phyloP scores from a whole-genome alignment of 2,329 filamentous ascomycete genomes.

The Penicillium sp. region DNA sequence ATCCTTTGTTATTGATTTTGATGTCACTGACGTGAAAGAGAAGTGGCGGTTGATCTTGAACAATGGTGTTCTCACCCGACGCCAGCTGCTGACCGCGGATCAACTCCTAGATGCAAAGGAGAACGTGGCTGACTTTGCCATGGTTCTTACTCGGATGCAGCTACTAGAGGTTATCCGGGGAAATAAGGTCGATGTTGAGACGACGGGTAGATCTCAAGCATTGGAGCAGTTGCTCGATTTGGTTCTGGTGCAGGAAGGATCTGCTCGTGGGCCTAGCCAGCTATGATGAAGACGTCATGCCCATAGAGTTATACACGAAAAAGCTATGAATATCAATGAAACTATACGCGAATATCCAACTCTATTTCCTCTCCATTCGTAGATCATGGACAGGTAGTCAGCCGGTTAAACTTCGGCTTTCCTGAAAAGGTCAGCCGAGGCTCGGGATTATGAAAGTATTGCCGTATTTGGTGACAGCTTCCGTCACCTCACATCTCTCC shows the following conservation, averaged over 20 bases:
- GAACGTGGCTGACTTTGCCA: not conserved
- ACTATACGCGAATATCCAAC: not conserved
- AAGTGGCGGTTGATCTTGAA: conserved; percentile 21
- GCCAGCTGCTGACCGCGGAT: not conserved
- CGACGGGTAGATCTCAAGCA: not conserved
- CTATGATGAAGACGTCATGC: not conserved
- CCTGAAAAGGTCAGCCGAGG: not conserved
- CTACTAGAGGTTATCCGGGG: not conserved
- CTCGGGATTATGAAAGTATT: too few relatives aligned
- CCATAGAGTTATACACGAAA: not conserved
- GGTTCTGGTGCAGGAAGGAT: not conserved
- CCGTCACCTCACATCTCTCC: too few relatives aligned
- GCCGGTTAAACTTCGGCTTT: not conserved
- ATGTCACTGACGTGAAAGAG: conserved; percentile 11
- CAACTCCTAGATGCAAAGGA: not conserved
- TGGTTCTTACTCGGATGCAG: not conserved
- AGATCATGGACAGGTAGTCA: not conserved
- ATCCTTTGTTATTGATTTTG: conserved; percentile 16
- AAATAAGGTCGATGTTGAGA: not conserved
- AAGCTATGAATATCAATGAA: not conserved
- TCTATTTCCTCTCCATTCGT: not conserved
- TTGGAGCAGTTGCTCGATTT: not conserved
- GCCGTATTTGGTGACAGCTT: too few relatives aligned
- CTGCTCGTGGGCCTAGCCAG: not conserved
- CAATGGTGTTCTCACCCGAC: conserved; percentile 22